Conservation (phyloP, 2,329 filamentous ascomycete genomes). For the Colletotrichum acutatum region DNA sequence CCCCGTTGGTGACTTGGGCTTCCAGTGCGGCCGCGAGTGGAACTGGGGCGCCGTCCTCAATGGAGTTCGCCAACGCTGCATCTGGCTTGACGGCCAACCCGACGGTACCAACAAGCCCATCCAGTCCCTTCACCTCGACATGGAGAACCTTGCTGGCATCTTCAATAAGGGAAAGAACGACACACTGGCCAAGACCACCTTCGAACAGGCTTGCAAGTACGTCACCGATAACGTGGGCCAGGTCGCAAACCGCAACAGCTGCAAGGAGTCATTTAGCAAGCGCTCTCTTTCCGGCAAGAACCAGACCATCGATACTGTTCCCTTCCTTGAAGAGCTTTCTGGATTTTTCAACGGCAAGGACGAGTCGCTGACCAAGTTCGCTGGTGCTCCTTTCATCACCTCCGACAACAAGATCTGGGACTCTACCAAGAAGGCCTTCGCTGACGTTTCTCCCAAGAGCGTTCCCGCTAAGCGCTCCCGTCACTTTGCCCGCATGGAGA, state of each 20-base stretch:
- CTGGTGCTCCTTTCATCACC: slow-evolving; percentile 19
- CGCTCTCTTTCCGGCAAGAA: background rate
- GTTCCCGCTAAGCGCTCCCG: background rate
- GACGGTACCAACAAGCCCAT: slow-evolving; percentile 25
- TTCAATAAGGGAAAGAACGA: slow-evolving; percentile 12
- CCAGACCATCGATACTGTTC: background rate
- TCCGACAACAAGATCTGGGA: slow-evolving; percentile 22
- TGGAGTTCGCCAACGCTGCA: slow-evolving; percentile 7
- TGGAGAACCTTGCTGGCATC: slow-evolving; percentile 15
- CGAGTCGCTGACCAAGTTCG: background rate
- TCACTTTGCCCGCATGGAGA: background rate
- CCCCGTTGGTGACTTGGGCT: slow-evolving; percentile 15
- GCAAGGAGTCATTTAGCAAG: slow-evolving; percentile 10
- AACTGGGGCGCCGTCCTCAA: slow-evolving; percentile 19
- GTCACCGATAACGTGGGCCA: slow-evolving; percentile 10
- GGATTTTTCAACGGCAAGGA: background rate
- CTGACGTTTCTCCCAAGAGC: slow-evolving; percentile 14
- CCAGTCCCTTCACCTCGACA: slow-evolving; percentile 20
- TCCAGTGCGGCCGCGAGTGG: slow-evolving; percentile 16
- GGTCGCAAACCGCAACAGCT: slow-evolving; percentile 8
- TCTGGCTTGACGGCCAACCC: slow-evolving; percentile 22
- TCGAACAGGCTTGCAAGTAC: slow-evolving; percentile 6
- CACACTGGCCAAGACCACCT: slow-evolving; percentile 3
- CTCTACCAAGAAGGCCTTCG: slow-evolving; percentile 8
- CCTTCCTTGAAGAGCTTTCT: background rate